Conservation (phyloP, 1,284 basidiomycete genomes). For the Cerrena zonata region DNA sequence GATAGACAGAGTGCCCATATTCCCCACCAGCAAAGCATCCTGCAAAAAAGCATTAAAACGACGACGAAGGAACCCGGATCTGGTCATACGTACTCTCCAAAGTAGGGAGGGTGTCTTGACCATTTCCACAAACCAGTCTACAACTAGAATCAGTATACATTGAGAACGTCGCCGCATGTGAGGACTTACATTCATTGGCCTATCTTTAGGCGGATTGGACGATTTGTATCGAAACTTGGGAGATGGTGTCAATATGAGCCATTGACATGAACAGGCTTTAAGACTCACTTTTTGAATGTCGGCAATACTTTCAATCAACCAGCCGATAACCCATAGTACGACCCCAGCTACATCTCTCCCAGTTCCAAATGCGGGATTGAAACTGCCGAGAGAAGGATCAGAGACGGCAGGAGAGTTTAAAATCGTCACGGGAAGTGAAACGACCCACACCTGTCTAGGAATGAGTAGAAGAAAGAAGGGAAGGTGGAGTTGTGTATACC, state of each 20-base stretch:
- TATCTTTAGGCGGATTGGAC: constrained; percentile 46
- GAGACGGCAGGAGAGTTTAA: constrained; percentile 66
- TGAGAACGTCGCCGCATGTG: background rate
- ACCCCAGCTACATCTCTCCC: constrained; percentile 65
- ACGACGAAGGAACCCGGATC: constrained; percentile 3
- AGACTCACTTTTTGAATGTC: constrained; percentile 59
- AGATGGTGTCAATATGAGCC: background rate
- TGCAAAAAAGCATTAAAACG: constrained; percentile 18
- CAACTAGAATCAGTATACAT: background rate
- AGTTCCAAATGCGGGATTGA: constrained; percentile 54
- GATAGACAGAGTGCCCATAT: constrained; percentile 63
- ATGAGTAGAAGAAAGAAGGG: no score
- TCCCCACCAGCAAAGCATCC: constrained; percentile 71
- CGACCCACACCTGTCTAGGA: constrained; percentile 61
- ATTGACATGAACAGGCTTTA: no score
- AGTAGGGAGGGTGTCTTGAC: constrained; percentile 71
- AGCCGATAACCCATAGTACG: constrained; percentile 61
- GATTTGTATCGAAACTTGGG: constrained; percentile 51
- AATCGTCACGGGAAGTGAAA: constrained; percentile 60
- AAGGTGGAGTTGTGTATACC: constrained; percentile 29
- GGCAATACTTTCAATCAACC: constrained; percentile 53
- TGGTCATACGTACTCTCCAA: constrained; percentile 54
- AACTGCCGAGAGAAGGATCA: constrained; percentile 36
- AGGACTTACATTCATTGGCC: constrained; percentile 40
- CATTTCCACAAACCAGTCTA: constrained; percentile 53